Evolutionary conservation across 2,329 filamentous ascomycete genomes (phyloP), one percentile per base, ranked within the genome.

Genomic region (Diaporthe amygdali): DNA sequence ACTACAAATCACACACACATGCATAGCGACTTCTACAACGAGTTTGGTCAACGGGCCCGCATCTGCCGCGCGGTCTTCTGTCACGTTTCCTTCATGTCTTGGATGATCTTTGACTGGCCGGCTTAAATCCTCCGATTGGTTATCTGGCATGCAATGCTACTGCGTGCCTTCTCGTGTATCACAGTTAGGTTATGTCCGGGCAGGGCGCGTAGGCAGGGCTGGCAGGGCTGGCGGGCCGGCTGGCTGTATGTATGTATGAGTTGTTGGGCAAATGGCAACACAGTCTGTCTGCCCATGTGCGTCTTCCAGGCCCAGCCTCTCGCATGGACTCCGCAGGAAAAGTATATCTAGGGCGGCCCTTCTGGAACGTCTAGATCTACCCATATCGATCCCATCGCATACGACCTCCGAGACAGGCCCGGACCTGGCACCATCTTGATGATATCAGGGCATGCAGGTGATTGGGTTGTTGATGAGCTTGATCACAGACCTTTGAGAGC

Each of bases 121-220:
- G 32, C 52, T 49, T 39, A 20, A 68, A 59, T 49, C 49, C 37
- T 49, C 66, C 66, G 66, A 68, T 68, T 68, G 66, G 66, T 12
- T 46, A n/a, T 49, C 27, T 17, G 5, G 32, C 66, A 68, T 68
- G 66, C 66, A 30, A 68, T 68, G 66, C 66, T 68, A 68, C 66
- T 47, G 66, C 52, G 66, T 59, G 39, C 44, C 27, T 41, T 68
- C 55, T 27, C 32, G 44, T 68, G 52, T 59, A 68, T 59, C 52
- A 68, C 52, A 68, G 66, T 49, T n/a, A n/a, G 27, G 59, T 17
- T 5, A 20, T 25, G 8, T 37, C 27, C 25, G n/a, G 52, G 12
- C 30, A 64, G 12, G 59, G 59, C 59, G 59, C 59, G 59, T 64
- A 64, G 59, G 41, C 56, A 14, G 44, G 55, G 49, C 49, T 51